These are phyloP conservation scores for Paraphysoderma sedebokerense DNA, from an alignment of 371 early-diverging fungal genomes.

Conservation along the genomic window DNA sequence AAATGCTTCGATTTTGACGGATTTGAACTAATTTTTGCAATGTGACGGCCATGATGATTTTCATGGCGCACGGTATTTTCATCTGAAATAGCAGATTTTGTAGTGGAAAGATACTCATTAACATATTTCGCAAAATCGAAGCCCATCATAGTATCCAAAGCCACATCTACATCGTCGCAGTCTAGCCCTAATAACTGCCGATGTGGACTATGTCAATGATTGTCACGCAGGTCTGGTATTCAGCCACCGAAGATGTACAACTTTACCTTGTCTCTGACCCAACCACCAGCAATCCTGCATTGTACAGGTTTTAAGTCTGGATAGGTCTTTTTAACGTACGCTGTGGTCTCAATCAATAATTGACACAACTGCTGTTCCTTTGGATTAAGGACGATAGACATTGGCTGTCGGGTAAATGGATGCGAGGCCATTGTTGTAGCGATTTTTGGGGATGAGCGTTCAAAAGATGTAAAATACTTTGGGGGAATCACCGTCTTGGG, in stretches of 20 bases:
- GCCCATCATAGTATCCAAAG: conserved; percentile 90
- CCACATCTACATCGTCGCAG: conserved; percentile 91
- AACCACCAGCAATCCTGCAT: conserved; percentile 95
- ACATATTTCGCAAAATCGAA: conserved; percentile 76
- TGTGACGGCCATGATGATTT: conserved; percentile 8
- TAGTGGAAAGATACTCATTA: conserved; percentile 41
- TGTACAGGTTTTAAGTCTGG: no score
- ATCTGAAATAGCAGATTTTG: conserved; percentile 3
- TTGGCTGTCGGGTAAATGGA: no score
- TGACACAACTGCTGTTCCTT: no score
- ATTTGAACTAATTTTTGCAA: conserved; percentile 72
- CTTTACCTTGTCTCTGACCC: conserved; percentile 93
- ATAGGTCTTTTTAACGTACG: no score
- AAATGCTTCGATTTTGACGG: conserved; percentile 97
- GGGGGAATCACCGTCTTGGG: no score
- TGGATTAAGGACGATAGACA: no score
- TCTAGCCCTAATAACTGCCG: conserved; percentile 66
- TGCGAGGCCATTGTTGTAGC: no score
- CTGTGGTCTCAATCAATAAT: no score
- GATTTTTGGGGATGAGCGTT: no score
- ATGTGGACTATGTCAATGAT: neutral
- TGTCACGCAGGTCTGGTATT: neutral
- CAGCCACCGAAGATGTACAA: neutral
- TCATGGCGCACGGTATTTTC: neutral
- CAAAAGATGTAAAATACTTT: no score